A percentile compares a stretch with the other conserved stretches of the same genome.
Conservation (phyloP, 306 rosid genomes). For the Quercus wislizeni region DNA sequence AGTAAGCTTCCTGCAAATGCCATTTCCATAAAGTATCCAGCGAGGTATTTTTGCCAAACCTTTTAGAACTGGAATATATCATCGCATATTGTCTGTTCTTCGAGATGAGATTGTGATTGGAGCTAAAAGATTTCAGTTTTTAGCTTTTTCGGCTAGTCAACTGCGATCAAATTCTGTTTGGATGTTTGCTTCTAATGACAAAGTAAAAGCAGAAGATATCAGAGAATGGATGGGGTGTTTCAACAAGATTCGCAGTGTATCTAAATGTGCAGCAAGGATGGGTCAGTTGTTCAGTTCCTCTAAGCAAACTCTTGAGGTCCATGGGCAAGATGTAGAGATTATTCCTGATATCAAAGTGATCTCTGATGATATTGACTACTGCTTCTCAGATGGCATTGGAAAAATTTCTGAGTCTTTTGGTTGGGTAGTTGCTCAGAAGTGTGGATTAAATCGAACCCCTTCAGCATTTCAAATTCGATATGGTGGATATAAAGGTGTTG, state of each 20-base stretch:
- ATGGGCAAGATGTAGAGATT: slow-evolving; percentile 65
- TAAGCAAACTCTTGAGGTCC: slow-evolving; percentile 63
- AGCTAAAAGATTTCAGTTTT: slow-evolving; percentile 72
- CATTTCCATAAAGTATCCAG: slow-evolving; percentile 49
- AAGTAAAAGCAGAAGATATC: slow-evolving; percentile 68
- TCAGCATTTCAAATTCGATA: slow-evolving; percentile 92
- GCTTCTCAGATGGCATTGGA: slow-evolving; percentile 98
- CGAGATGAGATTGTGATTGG: slow-evolving; percentile 86
- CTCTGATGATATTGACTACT: slow-evolving; percentile 59
- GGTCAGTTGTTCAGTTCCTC: slow-evolving; percentile 97
- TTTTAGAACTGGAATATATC: slow-evolving; percentile 57
- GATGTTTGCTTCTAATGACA: slow-evolving; percentile 94
- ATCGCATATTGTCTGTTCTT: slow-evolving; percentile 64
- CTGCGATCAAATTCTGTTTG: slow-evolving; percentile 83
- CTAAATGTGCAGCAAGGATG: slow-evolving; percentile 98
- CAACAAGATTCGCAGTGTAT: slow-evolving; percentile 69
- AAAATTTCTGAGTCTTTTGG: slow-evolving; percentile 80
- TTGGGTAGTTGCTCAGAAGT: slow-evolving; percentile 67
- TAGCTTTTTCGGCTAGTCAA: slow-evolving; percentile 96
- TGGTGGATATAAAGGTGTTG: slow-evolving; percentile 97
- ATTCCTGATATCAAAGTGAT: slow-evolving; percentile 78
- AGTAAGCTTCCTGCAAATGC: slow-evolving; percentile 69
- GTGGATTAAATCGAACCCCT: slow-evolving; percentile 60
- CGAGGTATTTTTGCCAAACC: slow-evolving; percentile 59
- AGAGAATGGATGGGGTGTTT: slow-evolving; percentile 97